Conservation (phyloP, 345 rosid species). For the Eucalyptus sp. region DNA sequence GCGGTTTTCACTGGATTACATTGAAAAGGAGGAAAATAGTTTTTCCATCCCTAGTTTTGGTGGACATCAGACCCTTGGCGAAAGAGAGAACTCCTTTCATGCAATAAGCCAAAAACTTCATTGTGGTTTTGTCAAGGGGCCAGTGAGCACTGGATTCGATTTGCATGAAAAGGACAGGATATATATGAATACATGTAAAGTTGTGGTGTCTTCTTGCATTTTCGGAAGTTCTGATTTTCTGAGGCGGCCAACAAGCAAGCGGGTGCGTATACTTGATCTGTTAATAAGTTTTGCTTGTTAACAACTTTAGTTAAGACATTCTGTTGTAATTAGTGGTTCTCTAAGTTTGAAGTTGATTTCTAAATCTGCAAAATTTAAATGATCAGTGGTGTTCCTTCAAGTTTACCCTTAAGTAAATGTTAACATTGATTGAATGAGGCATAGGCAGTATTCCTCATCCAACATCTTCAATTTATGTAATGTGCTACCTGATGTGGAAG, state of each 20-base stretch:
- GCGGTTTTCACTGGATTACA: conserved; percentile 43
- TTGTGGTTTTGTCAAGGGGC: conserved; percentile 79
- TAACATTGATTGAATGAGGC: neutral
- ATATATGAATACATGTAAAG: conserved; percentile 58
- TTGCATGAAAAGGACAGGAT: conserved; percentile 51
- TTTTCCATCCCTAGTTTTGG: conserved; percentile 52
- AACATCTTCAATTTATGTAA: neutral
- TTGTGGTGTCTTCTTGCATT: conserved; percentile 90
- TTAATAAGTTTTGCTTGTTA: no score
- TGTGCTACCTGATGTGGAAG: neutral
- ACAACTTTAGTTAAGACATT: neutral
- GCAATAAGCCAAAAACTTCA: conserved; percentile 60
- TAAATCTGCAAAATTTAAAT: neutral
- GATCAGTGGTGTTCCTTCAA: neutral
- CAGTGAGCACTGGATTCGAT: conserved; percentile 48
- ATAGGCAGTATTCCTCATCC: neutral
- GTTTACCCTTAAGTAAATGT: neutral
- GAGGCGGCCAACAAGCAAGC: conserved; percentile 70
- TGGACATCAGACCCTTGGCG: conserved; percentile 67
- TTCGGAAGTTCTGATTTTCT: conserved; percentile 91
- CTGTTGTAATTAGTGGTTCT: neutral
- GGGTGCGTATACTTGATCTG: conserved; percentile 14
- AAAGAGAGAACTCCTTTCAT: conserved; percentile 64
- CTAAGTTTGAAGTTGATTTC: neutral
- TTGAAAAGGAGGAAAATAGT: conserved; percentile 25